A percentile compares a stretch with the other conserved stretches of the same genome.
These are phyloP conservation scores for Phytophthora citricola DNA, from an alignment of 352 stramenopile species.

Conservation along the genomic window DNA sequence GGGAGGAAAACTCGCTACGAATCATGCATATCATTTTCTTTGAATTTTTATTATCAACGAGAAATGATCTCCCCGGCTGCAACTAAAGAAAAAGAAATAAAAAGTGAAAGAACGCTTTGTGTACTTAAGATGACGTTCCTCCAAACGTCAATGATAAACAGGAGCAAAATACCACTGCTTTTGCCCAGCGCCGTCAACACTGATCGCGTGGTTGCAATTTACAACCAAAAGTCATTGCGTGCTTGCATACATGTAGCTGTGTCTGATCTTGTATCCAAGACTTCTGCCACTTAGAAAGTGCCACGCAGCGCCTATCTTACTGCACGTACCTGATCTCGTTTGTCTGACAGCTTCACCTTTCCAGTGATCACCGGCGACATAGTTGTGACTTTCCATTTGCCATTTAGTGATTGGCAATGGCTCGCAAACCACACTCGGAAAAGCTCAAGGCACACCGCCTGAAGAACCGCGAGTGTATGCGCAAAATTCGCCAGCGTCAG, in stretches of 20 bases:
- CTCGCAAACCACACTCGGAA: not conserved
- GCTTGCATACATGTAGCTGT: not conserved
- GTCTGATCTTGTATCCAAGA: not conserved
- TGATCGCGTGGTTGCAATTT: constrained; percentile 3
- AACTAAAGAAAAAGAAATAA: not conserved
- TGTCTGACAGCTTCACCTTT: not conserved
- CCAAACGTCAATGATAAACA: not conserved
- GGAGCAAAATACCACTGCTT: too few species aligned
- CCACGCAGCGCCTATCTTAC: not conserved
- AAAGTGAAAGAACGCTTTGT: not conserved
- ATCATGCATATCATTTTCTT: too few species aligned
- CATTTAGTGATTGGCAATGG: not conserved
- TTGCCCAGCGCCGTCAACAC: not conserved
- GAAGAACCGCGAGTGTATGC: constrained; percentile 48
- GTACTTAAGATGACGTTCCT: not conserved
- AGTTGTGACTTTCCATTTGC: too few species aligned
- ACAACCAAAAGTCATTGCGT: not conserved
- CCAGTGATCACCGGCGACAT: too few species aligned
- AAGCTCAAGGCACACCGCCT: not conserved
- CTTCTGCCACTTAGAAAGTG: not conserved
- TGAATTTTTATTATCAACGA: too few species aligned
- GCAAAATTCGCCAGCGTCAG: constrained; percentile 37
- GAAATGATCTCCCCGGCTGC: too few species aligned
- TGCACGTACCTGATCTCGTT: not conserved
- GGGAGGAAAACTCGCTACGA: too few species aligned